Conservation (phyloP, 176 grass and related monocot genomes). For the Triticum monococcum region DNA sequence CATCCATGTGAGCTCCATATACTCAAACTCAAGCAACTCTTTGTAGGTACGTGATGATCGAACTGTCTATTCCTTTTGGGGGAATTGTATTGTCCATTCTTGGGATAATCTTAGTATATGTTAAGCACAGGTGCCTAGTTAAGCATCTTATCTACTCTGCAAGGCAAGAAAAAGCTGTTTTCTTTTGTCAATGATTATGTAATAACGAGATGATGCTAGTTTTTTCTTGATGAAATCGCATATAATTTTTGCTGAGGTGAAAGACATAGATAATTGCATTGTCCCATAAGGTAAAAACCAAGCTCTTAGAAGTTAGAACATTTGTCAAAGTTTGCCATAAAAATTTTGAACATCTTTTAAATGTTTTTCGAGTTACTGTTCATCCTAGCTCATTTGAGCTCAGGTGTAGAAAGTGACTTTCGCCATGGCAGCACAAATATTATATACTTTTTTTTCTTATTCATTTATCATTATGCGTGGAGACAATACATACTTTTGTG, state of each 20-base stretch:
- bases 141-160: neutral
- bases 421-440: neutral
- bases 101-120: neutral
- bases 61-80: neutral
- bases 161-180: neutral
- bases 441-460: neutral
- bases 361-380: no score
- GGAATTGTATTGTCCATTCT: neutral
- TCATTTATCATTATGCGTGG: neutral
- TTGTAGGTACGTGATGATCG: neutral
- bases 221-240: neutral
- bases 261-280: neutral
- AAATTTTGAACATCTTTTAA: no score
- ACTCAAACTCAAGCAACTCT: neutral
- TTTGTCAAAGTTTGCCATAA: no score
- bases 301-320: no score
- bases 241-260: neutral
- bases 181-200: neutral
- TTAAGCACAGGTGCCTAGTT: neutral
- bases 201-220: neutral
- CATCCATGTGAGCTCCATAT: neutral
- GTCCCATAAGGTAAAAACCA: neutral
- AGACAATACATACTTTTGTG: neutral
- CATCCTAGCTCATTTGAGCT: no score
- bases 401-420: no score